These are phyloP conservation scores for Oryza glumipatula DNA, from an alignment of 176 grass and related monocot genomes.

Conservation along the genomic window DNA sequence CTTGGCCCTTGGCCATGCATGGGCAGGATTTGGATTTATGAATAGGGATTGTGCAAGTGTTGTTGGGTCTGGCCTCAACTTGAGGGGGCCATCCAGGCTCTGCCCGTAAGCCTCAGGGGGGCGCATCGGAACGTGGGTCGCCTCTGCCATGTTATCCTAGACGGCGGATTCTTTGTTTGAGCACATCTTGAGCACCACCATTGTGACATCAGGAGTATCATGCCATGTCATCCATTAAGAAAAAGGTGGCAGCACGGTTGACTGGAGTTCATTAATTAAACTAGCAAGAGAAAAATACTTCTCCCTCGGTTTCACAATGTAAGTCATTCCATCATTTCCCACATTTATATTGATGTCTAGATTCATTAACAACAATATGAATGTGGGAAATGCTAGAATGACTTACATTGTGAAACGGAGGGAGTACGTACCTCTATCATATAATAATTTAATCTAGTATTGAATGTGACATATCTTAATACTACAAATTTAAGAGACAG, in stretches of 20 bases:
- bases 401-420: too few species aligned
- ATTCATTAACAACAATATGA: too few species aligned
- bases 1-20: constrained; percentile 28
- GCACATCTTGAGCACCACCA: constrained; percentile 11
- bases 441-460: too few species aligned
- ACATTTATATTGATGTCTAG: too few species aligned
- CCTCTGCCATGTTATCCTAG: neutral
- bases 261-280: neutral
- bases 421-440: too few species aligned
- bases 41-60: constrained; percentile 6
- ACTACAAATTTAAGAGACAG: too few species aligned
- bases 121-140: constrained; percentile 15
- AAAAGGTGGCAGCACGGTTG: neutral
- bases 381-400: too few species aligned
- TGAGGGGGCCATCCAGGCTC: neutral
- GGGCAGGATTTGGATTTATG: constrained; percentile 22
- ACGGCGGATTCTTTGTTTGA: constrained; percentile 30
- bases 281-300: too few species aligned
- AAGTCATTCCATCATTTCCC: too few species aligned
- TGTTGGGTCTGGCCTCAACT: constrained; percentile 6
- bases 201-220: constrained; percentile 10
- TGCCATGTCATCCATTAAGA: neutral
- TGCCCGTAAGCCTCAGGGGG: constrained; percentile 3
- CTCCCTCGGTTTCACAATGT: too few species aligned
- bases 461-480: too few species aligned